Evolutionary conservation across 139 green algal species (phyloP), one percentile per base, ranked within the genome.

Genomic region (Trebouxia sp.): DNA sequence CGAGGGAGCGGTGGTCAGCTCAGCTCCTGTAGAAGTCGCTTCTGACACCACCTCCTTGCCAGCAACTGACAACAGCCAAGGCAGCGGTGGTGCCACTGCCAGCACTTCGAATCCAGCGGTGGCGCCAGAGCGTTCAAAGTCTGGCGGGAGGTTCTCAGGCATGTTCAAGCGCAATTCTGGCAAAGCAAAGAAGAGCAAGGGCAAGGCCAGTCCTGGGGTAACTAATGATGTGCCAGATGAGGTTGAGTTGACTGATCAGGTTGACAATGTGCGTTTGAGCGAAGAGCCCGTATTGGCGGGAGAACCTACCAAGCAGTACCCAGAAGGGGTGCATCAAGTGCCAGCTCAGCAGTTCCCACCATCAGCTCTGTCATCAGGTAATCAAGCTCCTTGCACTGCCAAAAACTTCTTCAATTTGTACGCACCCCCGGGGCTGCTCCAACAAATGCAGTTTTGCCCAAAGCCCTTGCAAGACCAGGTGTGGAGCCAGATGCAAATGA

Each of bases 161-260:
- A 72, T 72, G 62, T 72, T 72, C 62, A 72, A 45, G 20, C 32
- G 62, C 11, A 15, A 15, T 3, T 72, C 62, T 8, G 32, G 62
- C 32, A 72, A 72, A 45, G 11, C 62, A 12, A 72, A 72, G 35
- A 45, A 72, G 32, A 35, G n/a, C 20, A 35, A 35, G 8, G 35
- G n/a, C 62, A 45, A 24, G 37, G 20, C n/a, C n/a, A 67, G 62
- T 45, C 10, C 32, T 45, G 62, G 11, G 15, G 6, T 35, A 6
- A 15, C 26, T 66, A n/a, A n/a, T n/a, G 55, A 28, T 0, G 55
- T 6, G 14, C 62, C 62, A 45, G n/a, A 42, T 45, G 62, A 72
- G 32, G 62, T 72, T 72, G 62, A 72, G 62, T n/a, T 72, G 62
- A 72, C 32, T 72, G 62, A 72, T 45, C 62, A 72, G 20, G 62